phyloP scores from a whole-genome alignment of 352 stramenopile genomes.

The Pythium scleroteichum region DNA sequence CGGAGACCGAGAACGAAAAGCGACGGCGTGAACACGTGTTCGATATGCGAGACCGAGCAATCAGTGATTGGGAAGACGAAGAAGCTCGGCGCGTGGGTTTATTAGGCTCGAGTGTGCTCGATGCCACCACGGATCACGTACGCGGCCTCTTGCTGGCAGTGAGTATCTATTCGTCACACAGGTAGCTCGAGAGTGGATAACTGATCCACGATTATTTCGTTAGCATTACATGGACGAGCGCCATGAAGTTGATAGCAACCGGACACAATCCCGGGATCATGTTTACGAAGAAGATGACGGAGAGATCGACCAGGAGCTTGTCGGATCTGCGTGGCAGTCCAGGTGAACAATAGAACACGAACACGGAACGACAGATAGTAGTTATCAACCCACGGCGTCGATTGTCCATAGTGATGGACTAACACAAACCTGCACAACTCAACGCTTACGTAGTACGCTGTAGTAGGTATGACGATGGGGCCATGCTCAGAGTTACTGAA shows the following conservation, averaged over 20 bases:
- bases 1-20: slow-evolving; percentile 81
- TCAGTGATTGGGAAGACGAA: slow-evolving; percentile 78
- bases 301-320: slow-evolving; percentile 35
- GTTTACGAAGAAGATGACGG: slow-evolving; percentile 44
- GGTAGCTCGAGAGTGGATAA: neutral
- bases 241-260: slow-evolving; percentile 64
- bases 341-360: slow-evolving; percentile 12
- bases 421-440: no score
- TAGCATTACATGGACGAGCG: slow-evolving; percentile 79
- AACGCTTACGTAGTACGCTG: no score
- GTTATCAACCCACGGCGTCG: neutral
- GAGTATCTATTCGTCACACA: slow-evolving; percentile 11
- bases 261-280: slow-evolving; percentile 3
- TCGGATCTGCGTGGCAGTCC: neutral
- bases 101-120: slow-evolving; percentile 52
- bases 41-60: slow-evolving; percentile 65
- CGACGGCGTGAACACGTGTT: slow-evolving; percentile 69
- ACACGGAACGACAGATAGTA: neutral
- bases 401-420: slow-evolving; percentile 7
- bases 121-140: slow-evolving; percentile 59
- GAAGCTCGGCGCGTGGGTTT: slow-evolving; percentile 66
- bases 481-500: slow-evolving; percentile 34
- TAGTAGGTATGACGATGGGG: neutral
- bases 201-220: neutral
- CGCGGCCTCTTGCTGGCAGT: slow-evolving; percentile 72